Evolutionary conservation across 257 asterid genomes (phyloP), one percentile per base, ranked within the genome.

Genomic region (Fraxinus quadrangulata): DNA sequence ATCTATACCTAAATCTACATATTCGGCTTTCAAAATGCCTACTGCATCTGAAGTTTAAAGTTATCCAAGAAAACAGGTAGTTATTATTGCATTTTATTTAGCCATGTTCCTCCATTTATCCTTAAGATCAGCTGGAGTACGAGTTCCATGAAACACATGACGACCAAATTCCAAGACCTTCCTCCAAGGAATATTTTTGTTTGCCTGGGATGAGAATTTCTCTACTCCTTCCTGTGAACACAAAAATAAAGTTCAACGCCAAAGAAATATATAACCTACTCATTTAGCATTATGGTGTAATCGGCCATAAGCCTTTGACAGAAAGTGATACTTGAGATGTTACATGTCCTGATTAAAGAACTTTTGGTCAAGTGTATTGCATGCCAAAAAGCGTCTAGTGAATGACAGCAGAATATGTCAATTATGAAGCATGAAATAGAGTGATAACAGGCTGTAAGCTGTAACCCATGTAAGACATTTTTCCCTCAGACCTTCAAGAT

Each of bases 101-200:
- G 73, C 66, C 75, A 86, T 79, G 47, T 83, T 91, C 81, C 86
- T 89, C 94, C 96, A 89, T 82, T 91, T 92, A 76, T 89, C 92
- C 91, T 81, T 91, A 37, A 92, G 94, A 83, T 91, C 91, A 65
- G 7, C 13, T 47, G 97, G 94, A 40, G 82, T 81, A 75, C 96
- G 96, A 47, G 89, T 85, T 36, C 30, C 54, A 79, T 91, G 81
- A 79, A 92, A 91, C 74, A 84, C 86, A 24, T 75, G 80, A 30
- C 75, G 81, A 56, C 92, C 91, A 33, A 81, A 75, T 17, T 85
- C 87, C 85, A 91, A 79, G 77, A 93, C 84, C 80, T 86, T 85
- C 77, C 77, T 90, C 97, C 97, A 91, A 10, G 97, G 92, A 26
- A 85, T 33, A 37, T 83, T 87, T 75, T 63, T 77, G 80, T 67